Evolutionary conservation across 169 alveolate genomes (phyloP).

Genomic region (Theileria annulata): DNA sequence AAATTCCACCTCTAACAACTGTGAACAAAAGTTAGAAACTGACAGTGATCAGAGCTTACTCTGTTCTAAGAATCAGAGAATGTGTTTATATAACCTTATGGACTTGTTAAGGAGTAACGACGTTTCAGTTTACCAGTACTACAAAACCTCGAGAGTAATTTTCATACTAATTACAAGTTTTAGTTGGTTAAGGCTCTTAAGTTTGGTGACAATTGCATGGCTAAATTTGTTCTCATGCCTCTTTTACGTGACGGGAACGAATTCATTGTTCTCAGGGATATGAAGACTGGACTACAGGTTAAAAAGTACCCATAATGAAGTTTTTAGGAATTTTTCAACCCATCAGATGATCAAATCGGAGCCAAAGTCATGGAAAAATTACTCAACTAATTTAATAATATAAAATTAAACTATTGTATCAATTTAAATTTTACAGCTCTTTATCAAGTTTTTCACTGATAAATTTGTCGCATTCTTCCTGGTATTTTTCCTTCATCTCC

Average conservation of each 20-base stretch:
- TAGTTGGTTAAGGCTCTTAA: slow-evolving; percentile 48
- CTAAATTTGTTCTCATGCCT: slow-evolving; percentile 24
- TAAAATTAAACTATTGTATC: background rate
- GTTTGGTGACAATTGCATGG: slow-evolving; percentile 40
- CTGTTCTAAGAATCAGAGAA: slow-evolving; percentile 7
- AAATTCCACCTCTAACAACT: background rate
- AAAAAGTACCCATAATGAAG: background rate
- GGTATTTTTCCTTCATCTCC: slow-evolving; percentile 91
- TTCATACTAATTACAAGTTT: background rate
- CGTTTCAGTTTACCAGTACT: slow-evolving; percentile 55
- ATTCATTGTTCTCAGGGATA: slow-evolving; percentile 25
- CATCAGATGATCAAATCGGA: background rate
- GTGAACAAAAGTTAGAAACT: background rate
- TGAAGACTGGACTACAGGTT: slow-evolving; percentile 25
- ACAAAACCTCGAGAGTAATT: slow-evolving; percentile 36
- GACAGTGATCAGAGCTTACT: background rate
- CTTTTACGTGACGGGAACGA: slow-evolving; percentile 7
- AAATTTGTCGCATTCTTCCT: slow-evolving; percentile 47
- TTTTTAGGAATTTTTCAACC: slow-evolving; percentile 9
- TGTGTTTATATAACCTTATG: slow-evolving; percentile 18
- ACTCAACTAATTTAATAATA: background rate
- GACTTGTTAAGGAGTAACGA: slow-evolving; percentile 26
- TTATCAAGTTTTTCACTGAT: background rate
- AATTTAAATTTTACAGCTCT: slow-evolving; percentile 4
- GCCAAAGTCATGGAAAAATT: background rate